Conservation (phyloP, 768 basidiomycete genomes). For the Lyophyllum shimeji region DNA sequence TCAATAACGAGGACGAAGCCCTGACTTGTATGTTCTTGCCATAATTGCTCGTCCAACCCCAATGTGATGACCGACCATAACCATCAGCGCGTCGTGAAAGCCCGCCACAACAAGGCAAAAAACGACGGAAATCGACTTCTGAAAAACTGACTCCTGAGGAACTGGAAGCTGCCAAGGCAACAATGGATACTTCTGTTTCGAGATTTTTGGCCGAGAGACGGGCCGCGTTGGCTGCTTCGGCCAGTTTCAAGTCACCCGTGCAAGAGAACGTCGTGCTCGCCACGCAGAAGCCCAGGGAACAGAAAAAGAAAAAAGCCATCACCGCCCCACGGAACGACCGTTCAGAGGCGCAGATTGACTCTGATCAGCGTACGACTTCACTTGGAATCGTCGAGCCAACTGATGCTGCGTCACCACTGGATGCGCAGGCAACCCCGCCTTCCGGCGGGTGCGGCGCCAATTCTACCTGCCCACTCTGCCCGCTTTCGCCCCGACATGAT, state of each 20-base stretch:
- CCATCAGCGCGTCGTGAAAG: conserved; percentile 3
- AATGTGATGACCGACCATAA: background rate
- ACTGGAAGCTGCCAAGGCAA: conserved; percentile 13
- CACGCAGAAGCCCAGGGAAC: conserved; percentile 1
- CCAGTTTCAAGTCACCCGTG: background rate
- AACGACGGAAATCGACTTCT: too few species aligned
- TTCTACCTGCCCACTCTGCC: conserved; percentile 45
- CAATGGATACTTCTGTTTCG: conserved; percentile 11
- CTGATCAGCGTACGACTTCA: background rate
- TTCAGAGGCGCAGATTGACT: background rate
- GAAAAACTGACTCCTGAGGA: conserved; percentile 9
- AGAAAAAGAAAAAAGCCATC: background rate
- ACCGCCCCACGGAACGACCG: background rate
- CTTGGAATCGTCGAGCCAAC: background rate
- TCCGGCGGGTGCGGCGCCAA: background rate
- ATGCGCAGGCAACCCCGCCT: background rate
- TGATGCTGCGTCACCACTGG: background rate
- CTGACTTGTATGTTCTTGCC: background rate
- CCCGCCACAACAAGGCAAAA: conserved; percentile 1
- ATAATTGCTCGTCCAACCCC: background rate
- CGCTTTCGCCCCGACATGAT: conserved; percentile 41
- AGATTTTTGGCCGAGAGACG: conserved; percentile 17
- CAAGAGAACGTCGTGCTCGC: background rate
- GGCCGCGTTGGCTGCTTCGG: background rate
- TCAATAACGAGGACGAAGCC: background rate